phyloP scores from a whole-genome alignment of 73 alveolate genomes.

The Tetrahymena malaccensis region DNA sequence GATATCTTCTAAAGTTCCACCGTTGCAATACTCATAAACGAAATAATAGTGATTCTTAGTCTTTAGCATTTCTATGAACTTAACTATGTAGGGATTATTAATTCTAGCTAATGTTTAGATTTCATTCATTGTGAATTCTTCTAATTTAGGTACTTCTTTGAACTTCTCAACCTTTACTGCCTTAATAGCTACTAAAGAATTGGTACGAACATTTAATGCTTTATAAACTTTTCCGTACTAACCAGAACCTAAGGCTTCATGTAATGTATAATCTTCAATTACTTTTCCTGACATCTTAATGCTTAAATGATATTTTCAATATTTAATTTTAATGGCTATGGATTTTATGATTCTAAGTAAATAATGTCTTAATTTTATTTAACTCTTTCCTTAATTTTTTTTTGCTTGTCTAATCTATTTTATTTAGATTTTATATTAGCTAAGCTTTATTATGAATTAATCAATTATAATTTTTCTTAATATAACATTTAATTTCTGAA shows the following conservation, averaged over 20 bases:
- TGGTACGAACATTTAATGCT: conserved; percentile 26
- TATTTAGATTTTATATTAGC: neutral
- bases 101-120: conserved; percentile 33
- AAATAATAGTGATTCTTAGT: conserved; percentile 13
- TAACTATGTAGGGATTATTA: conserved; percentile 15
- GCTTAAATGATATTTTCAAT: neutral
- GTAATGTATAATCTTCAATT: conserved; percentile 27
- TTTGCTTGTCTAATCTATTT: neutral
- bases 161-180: conserved; percentile 34
- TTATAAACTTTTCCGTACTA: conserved; percentile 40
- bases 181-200: conserved; percentile 27
- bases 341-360: no score
- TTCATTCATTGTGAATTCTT: conserved; percentile 43
- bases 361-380: neutral
- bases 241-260: conserved; percentile 31
- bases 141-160: conserved; percentile 39
- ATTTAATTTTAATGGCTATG: neutral
- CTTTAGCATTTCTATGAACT: conserved; percentile 37
- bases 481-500: neutral
- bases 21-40: conserved; percentile 36
- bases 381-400: neutral
- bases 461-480: neutral
- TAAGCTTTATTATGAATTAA: neutral
- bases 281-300: conserved; percentile 15
- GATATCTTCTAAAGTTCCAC: conserved; percentile 21